Evolutionary conservation across 106 monocot species (phyloP).

Genomic region (Xerophyta viscosa): DNA sequence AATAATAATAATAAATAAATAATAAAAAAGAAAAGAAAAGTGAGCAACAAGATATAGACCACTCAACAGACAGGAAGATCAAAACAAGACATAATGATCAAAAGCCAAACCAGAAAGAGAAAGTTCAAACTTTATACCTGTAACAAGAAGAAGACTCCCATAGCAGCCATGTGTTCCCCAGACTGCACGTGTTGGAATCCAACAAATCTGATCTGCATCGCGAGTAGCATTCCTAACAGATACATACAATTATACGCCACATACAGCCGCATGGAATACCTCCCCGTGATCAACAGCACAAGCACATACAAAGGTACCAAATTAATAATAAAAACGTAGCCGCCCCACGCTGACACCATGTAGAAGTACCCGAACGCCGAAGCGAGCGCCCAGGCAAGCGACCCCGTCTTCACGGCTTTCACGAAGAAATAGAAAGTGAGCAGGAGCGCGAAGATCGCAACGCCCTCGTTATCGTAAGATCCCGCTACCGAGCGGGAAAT

Average conservation of each 20-base stretch:
- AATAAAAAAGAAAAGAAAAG: no score
- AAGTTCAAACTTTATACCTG: constrained; percentile 24
- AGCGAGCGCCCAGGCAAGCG: constrained; percentile 52
- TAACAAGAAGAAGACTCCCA: constrained; percentile 77
- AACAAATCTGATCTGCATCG: constrained; percentile 79
- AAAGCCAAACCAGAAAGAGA: neutral
- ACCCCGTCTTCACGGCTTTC: constrained; percentile 64
- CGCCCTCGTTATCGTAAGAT: constrained; percentile 70
- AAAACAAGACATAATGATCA: neutral
- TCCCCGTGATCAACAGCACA: constrained; percentile 63
- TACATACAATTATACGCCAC: constrained; percentile 69
- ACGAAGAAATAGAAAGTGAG: constrained; percentile 73
- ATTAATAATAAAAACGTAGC: constrained; percentile 77
- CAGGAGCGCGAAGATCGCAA: constrained; percentile 68
- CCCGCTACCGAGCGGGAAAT: constrained; percentile 75
- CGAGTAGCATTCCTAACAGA: constrained; percentile 67
- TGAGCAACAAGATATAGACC: no score
- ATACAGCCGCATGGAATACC: constrained; percentile 76
- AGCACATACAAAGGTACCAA: constrained; percentile 60
- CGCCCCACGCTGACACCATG: constrained; percentile 86
- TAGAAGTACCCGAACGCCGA: constrained; percentile 77
- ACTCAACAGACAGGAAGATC: no score
- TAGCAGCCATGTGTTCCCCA: constrained; percentile 80
- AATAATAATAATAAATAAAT: no score
- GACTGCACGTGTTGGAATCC: constrained; percentile 86